These are phyloP conservation scores for Cytidiella melzeri DNA, from an alignment of 768 basidiomycete genomes.

Conservation along the genomic window DNA sequence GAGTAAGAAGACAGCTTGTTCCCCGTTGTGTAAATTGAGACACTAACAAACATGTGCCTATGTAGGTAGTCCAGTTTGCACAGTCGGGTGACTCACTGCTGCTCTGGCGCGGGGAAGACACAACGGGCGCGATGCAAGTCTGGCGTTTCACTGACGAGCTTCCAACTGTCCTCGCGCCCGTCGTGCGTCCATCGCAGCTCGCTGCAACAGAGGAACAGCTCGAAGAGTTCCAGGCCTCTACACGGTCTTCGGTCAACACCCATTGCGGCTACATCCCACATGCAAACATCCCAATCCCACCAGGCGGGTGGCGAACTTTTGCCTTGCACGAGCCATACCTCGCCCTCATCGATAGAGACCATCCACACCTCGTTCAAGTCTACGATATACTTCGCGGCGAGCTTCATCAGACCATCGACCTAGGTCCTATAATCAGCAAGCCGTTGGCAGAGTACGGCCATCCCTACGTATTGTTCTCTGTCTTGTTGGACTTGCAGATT, in stretches of 20 bases:
- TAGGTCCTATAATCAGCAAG: slow-evolving; percentile 3
- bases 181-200: slow-evolving; percentile 13
- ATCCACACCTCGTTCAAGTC: slow-evolving; percentile 8
- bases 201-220: slow-evolving; percentile 14
- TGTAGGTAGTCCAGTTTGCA: neutral
- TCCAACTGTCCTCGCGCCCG: no score
- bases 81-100: neutral
- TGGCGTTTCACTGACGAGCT: neutral
- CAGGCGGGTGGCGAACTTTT: slow-evolving; percentile 9
- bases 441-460: no score
- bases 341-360: slow-evolving; percentile 7
- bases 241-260: no score
- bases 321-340: slow-evolving; percentile 13
- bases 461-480: no score
- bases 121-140: neutral
- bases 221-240: no score
- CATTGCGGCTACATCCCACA: slow-evolving; percentile 19
- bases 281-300: slow-evolving; percentile 15
- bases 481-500: slow-evolving; percentile 17
- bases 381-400: slow-evolving; percentile 15
- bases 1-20: no score
- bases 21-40: no score
- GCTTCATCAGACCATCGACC: slow-evolving; percentile 6
- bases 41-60: neutral
- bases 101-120: neutral